Base-by-base conservation (phyloP, 352 stramenopile genomes). In the Aphanomyces invadans region DNA sequence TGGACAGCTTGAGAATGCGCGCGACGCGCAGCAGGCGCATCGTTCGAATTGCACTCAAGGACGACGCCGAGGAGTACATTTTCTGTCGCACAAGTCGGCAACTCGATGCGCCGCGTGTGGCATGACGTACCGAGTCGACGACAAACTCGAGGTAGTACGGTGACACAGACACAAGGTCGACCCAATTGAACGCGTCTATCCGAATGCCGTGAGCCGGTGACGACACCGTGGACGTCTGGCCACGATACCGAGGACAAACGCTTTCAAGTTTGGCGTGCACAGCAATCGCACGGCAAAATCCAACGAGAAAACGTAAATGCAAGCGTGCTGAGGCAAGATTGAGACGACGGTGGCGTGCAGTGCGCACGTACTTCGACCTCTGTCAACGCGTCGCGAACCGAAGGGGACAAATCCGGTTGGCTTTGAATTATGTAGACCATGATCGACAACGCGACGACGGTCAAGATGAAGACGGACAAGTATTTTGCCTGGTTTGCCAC, bases 1-100 rank as follows among this genome's bases (percentile, higher is more conserved):
- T 77, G 17, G 85, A 92, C 73, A 95, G 87, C 71, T 95, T 95
- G 51, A 96, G 73, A 21, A 96, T 84, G 11, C 88, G 80, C 1
- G 84, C 80, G 0, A 96, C 84, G 11, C 87, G 81, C 9, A 80
- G 86, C 45, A 96, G 82, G 1, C 88, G 83, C 7, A 95, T 76
- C 36, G 95, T 89, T 28, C 88, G 78, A 49, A 96, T 83, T 15
- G 87, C 83, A 5, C 78, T 78, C 44, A 57, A n/a, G 11, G 49
- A 36, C 49, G 49, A 57, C 4, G 49, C 11, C 25, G 4, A 39
- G 11, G 49, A 42, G 36, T 15, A 15, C 7, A 15, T 42, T 15
- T 42, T 42, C 36, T 42, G 36, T 15, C 15, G 7, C 36, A 42
- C 7, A 42, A n/a, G n/a, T n/a, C n/a, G n/a, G n/a, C n/a, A n/a